Evolutionary conservation across 2,329 filamentous ascomycete species (phyloP), one percentile per base, ranked within the genome.

Genomic region (Calonectria crousiana): DNA sequence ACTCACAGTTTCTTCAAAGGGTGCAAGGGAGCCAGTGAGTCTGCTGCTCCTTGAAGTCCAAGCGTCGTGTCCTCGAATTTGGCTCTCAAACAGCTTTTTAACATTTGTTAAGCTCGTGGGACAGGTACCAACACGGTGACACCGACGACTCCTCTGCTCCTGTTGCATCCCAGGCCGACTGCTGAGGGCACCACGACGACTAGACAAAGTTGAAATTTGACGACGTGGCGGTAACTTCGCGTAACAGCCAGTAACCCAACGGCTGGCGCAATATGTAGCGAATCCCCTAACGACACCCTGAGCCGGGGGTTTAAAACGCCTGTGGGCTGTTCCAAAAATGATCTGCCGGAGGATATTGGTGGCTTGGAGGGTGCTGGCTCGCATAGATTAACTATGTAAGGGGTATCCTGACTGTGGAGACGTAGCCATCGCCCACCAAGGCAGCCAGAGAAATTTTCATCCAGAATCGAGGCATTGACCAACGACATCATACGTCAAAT

Each of bases 311-410:
- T 65, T 65, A 65, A 65, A 65, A 49, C 38, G 38, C 64, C 34
- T 20, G 47, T 51, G 30, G 32, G 64, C 30, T 67, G n/a, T 36
- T 64, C 26, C 56, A 38, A 38, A 56, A 52, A 51, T 62, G 56
- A 52, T 52, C 58, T 65, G 44, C 44, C 56, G 34, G 56, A 38
- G 56, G 68, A 70, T 62, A 64, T 41, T 52, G 58, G 18, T 53
- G 58, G 58, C 47, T 69, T 69, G 47, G 38, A 36, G 38, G 53
- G 52, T 34, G 52, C 26, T 49, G 68, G 68, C 26, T 70, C 58
- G 58, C 68, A 65, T 65, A 64, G 58, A 70, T 64, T 64, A 56
- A 58, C 56, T 32, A 70, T 67, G 65, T 67, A 67, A 53, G 58
- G 52, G 58, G 67, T 52, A 30, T 69, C 32, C 41, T 41, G 58